phyloP scores from a whole-genome alignment of 1,139 yeast species.

The Meyerozyma smithsonii region DNA sequence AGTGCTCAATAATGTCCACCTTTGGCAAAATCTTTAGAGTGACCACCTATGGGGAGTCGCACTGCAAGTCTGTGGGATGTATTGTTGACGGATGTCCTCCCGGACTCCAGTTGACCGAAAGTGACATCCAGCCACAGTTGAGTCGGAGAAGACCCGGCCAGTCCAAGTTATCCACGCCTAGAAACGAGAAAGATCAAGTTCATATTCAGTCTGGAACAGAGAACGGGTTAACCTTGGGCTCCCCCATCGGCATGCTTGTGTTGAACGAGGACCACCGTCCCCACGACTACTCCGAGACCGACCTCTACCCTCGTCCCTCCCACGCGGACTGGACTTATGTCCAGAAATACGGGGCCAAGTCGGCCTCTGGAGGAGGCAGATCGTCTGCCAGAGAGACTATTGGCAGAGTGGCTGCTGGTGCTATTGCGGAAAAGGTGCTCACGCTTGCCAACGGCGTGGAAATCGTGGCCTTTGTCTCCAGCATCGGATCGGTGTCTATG shows the following conservation, averaged over 20 bases:
- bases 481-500: slow-evolving; percentile 78
- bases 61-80: slow-evolving; percentile 97
- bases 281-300: slow-evolving; percentile 91
- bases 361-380: slow-evolving; percentile 96
- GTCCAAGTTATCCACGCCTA: slow-evolving; percentile 84
- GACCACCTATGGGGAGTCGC: slow-evolving; percentile 97
- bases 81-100: slow-evolving; percentile 99
- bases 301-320: slow-evolving; percentile 92
- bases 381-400: slow-evolving; percentile 97
- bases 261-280: slow-evolving; percentile 96
- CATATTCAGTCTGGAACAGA: slow-evolving; percentile 95
- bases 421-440: slow-evolving; percentile 91
- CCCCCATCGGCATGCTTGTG: slow-evolving; percentile 93
- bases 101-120: slow-evolving; percentile 77
- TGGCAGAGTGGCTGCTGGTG: slow-evolving; percentile 98
- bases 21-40: slow-evolving; percentile 53
- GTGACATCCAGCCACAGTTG: slow-evolving; percentile 90
- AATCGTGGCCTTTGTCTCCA: slow-evolving; percentile 92
- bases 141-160: slow-evolving; percentile 98
- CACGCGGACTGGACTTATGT: slow-evolving; percentile 96
- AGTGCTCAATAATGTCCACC: slow-evolving; percentile 30
- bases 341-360: slow-evolving; percentile 85
- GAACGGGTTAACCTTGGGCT: slow-evolving; percentile 83
- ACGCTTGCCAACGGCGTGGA: slow-evolving; percentile 76
- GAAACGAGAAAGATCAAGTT: slow-evolving; percentile 91